Evolutionary conservation across 1,284 basidiomycete species (phyloP), one percentile per base, ranked within the genome.

Genomic region (Sporisorium graminicola): DNA sequence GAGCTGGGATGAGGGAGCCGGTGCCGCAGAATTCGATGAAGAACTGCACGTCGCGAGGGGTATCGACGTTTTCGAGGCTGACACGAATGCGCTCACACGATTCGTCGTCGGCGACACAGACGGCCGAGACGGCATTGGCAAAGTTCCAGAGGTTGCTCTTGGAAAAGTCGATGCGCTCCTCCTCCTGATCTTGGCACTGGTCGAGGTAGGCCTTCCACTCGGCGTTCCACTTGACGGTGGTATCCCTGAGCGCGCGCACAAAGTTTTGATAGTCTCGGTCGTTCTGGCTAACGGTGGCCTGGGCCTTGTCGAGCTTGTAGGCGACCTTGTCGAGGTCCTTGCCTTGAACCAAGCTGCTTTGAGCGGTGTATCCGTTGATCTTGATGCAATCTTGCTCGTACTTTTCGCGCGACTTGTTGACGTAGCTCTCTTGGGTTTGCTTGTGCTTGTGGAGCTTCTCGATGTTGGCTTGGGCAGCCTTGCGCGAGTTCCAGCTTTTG

Each of bases 141-240:
- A 94, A 98, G 33, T 91, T 91, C 96, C 96, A 99, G 85, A 97
- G 89, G 78, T 94, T 94, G 85, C 95, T 93, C 87, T 97, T 98
- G 87, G 93, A 91, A 83, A 97, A 94, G 73, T 95, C 94, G 84
- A 97, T 88, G 16, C 97, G 90, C 71, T 96, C 92, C 82, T 98
- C 95, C 85, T 99, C 96, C 51, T 97, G 86, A 87, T 99, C 96
- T 87, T 99, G 97, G 77, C 93, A 95, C 62, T 90, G 91, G 88
- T 89, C 78, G 35, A 79, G 63, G 40, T 79, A 80, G 46, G 70
- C 70, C 69, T 94, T 97, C 96, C 96, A 99, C 74, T 94, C 92
- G 63, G 90, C 88, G 85, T 98, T 95, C 96, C 96, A 99, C 83
- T 93, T 92, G 65, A 88, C 88, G 51, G 90, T 90, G 22, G 94